Evolutionary conservation across 2,329 filamentous ascomycete genomes (phyloP).

Genomic region (Penicillium digitatum): DNA sequence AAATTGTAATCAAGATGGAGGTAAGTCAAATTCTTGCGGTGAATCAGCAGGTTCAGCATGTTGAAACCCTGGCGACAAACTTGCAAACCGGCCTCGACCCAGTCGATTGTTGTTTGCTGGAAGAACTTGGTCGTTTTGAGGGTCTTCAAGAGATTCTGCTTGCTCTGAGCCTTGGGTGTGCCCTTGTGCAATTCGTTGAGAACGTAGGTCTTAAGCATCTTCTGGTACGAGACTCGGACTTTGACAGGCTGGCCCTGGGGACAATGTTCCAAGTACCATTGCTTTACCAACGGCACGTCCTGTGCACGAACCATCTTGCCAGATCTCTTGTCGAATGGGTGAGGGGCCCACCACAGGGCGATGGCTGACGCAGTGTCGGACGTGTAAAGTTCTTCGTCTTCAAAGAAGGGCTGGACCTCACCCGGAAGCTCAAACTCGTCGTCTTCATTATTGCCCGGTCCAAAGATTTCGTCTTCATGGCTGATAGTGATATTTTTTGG

Average conservation of each 20-base stretch:
- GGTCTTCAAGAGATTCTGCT: conserved; percentile 83
- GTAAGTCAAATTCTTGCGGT: conserved; percentile 97
- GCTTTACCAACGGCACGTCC: conserved; percentile 94
- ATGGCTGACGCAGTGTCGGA: conserved; percentile 88
- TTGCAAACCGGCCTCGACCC: conserved; percentile 97
- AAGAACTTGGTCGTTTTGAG: conserved; percentile 98
- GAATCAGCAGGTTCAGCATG: conserved; percentile 96
- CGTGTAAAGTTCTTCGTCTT: conserved; percentile 82
- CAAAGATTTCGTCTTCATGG: conserved; percentile 93
- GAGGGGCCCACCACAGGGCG: conserved; percentile 95
- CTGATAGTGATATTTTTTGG: conserved; percentile 89
- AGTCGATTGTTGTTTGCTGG: conserved; percentile 98
- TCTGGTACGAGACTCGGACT: conserved; percentile 96
- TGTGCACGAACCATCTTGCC: conserved; percentile 95
- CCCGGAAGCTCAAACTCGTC: conserved; percentile 79
- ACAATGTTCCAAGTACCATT: conserved; percentile 97
- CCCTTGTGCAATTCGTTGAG: conserved; percentile 96
- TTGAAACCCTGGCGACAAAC: conserved; percentile 98
- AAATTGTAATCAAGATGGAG: conserved; percentile 99
- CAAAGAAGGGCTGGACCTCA: conserved; percentile 80
- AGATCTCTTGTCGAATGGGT: conserved; percentile 89
- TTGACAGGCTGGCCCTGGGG: conserved; percentile 90
- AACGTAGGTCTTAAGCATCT: conserved; percentile 91
- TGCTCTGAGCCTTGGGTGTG: conserved; percentile 90
- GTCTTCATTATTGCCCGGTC: conserved; percentile 73